phyloP scores from a whole-genome alignment of 805 yeast genomes.

The Ogataea zsoltii region DNA sequence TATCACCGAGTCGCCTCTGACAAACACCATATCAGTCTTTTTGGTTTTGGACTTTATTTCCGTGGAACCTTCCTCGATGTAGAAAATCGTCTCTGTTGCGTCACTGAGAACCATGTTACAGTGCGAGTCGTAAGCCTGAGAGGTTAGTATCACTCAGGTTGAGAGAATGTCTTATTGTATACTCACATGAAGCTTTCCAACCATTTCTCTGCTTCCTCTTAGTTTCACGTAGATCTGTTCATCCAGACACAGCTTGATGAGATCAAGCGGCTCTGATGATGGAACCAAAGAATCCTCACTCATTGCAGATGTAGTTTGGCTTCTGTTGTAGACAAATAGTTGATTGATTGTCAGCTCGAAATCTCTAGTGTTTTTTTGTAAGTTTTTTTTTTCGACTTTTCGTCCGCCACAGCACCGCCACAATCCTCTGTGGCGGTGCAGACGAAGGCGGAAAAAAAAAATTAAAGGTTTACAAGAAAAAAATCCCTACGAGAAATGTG shows the following conservation, averaged over 20 bases:
- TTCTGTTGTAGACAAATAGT: too few species aligned
- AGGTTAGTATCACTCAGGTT: conserved; percentile 12
- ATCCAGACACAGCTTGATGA: conserved; percentile 81
- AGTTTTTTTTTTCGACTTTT: neutral
- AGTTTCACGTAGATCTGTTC: conserved; percentile 85
- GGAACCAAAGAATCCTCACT: conserved; percentile 27
- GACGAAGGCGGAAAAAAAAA: neutral
- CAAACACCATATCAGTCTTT: conserved; percentile 84
- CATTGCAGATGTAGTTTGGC: conserved; percentile 13
- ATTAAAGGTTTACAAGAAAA: neutral
- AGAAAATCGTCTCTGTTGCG: conserved; percentile 80
- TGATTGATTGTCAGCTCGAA: too few species aligned
- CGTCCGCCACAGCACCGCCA: neutral
- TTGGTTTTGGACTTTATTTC: conserved; percentile 49
- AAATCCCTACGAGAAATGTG: neutral
- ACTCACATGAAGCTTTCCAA: conserved; percentile 80
- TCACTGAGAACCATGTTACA: conserved; percentile 95
- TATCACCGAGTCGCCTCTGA: conserved; percentile 97
- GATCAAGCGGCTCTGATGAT: conserved; percentile 79
- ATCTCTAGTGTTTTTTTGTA: neutral
- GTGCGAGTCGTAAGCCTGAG: conserved; percentile 85
- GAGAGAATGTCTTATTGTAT: neutral
- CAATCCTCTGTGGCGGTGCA: conserved; percentile 2
- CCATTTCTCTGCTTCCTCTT: conserved; percentile 91
- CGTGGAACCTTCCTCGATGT: conserved; percentile 48